phyloP scores from a whole-genome alignment of 352 stramenopile species.

The Globisporangium megalacanthum region DNA sequence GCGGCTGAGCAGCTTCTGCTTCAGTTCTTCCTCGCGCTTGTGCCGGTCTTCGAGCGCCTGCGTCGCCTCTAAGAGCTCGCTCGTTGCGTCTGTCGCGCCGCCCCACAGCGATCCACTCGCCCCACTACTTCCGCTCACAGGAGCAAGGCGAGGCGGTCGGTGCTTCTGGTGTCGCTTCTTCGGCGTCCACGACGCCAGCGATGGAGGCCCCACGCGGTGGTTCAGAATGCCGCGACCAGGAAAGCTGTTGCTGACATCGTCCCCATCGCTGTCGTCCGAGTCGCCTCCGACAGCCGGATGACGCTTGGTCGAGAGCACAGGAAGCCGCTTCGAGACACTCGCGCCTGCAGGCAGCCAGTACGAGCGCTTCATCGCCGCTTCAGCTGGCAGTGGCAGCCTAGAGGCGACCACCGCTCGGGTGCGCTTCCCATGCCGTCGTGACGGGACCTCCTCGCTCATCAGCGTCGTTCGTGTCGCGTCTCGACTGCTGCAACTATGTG shows the following conservation, averaged over 20 bases:
- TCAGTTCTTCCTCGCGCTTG: constrained; percentile 38
- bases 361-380: constrained; percentile 41
- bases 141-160: constrained; percentile 32
- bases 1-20: constrained; percentile 33
- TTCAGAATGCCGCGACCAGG: neutral
- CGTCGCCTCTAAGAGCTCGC: constrained; percentile 1
- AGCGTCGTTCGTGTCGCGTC: neutral
- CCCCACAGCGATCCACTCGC: neutral
- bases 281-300: neutral
- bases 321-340: constrained; percentile 36
- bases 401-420: neutral
- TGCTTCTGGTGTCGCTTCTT: constrained; percentile 46
- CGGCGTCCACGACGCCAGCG: constrained; percentile 18
- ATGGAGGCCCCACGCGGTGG: neutral
- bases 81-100: constrained; percentile 2
- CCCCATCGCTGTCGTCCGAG: constrained; percentile 2
- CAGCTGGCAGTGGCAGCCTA: neutral
- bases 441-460: neutral
- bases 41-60: constrained; percentile 21
- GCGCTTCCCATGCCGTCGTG: neutral
- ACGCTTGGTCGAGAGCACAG: constrained; percentile 24
- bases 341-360: constrained; percentile 61
- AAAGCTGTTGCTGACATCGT: constrained; percentile 3
- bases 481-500: neutral
- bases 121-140: constrained; percentile 13